Percentiles rank a stretch among this genome's conserved stretches.
phyloP scores from a whole-genome alignment of 176 grass and related monocot genomes.

The Paspalum notatum region DNA sequence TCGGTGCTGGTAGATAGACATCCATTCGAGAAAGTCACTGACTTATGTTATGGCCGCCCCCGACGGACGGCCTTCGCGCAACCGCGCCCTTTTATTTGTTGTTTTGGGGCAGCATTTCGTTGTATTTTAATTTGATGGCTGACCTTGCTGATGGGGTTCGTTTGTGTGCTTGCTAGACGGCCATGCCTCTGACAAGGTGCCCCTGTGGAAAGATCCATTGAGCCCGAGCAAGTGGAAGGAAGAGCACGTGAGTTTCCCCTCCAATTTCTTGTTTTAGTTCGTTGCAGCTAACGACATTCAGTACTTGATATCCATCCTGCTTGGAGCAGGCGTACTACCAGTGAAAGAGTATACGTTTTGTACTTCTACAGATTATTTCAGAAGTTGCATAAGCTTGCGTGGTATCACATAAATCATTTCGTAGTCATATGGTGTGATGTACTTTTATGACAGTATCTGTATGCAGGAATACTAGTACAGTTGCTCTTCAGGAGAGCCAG shows the following conservation, averaged over 20 bases:
- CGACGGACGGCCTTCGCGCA: neutral
- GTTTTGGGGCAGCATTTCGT: neutral
- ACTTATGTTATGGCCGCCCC: too few species aligned
- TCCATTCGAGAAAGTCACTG: too few species aligned
- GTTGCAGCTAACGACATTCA: neutral
- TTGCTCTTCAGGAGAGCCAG: neutral
- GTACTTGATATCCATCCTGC: neutral
- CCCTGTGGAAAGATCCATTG: constrained; percentile 57
- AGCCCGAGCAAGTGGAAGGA: constrained; percentile 69
- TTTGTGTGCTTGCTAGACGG: constrained; percentile 42
- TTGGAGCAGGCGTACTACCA: neutral
- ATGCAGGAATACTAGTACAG: neutral
- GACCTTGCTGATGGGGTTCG: neutral
- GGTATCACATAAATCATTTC: too few species aligned
- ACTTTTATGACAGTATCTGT: neutral
- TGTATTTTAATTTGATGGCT: neutral
- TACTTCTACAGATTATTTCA: neutral
- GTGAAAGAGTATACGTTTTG: neutral
- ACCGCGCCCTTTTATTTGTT: too few species aligned
- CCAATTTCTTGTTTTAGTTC: neutral
- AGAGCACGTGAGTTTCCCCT: constrained; percentile 59
- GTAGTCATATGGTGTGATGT: neutral
- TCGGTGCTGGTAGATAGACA: neutral
- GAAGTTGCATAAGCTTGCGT: neutral
- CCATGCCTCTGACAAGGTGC: constrained; percentile 49